Conservation (phyloP, 345 rosid genomes). For the Limnanthes douglasii region DNA sequence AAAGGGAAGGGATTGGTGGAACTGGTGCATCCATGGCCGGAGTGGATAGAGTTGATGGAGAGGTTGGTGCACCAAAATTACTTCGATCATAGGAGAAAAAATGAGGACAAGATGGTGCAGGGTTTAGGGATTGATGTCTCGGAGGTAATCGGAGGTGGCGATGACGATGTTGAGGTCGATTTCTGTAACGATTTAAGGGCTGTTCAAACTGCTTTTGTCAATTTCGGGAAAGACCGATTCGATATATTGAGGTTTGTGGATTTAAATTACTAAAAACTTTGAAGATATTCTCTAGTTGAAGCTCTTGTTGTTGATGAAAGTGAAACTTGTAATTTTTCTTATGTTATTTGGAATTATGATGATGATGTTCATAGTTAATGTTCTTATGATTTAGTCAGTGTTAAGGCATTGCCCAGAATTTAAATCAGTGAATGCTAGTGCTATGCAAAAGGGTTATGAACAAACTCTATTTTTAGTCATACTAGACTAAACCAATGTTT, state of each 20-base stretch:
- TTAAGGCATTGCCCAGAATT: too few relatives aligned
- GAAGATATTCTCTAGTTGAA: too few relatives aligned
- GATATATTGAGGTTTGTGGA: constrained; percentile 74
- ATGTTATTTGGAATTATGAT: too few relatives aligned
- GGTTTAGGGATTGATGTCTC: constrained; percentile 37
- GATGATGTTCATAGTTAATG: too few relatives aligned
- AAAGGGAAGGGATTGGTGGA: constrained; percentile 26
- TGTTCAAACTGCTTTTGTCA: constrained; percentile 69
- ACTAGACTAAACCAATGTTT: too few relatives aligned
- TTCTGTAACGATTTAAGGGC: constrained; percentile 48
- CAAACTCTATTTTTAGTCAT: too few relatives aligned
- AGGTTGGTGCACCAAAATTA: constrained; percentile 75
- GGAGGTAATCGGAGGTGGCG: constrained; percentile 10
- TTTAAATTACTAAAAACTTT: too few relatives aligned
- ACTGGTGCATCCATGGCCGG: constrained; percentile 95
- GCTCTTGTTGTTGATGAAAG: too few relatives aligned
- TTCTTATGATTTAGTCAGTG: too few relatives aligned
- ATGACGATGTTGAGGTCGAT: constrained; percentile 31
- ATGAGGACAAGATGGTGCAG: constrained; percentile 46
- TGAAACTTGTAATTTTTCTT: too few relatives aligned
- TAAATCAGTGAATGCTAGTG: too few relatives aligned
- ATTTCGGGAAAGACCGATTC: constrained; percentile 93
- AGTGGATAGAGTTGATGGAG: constrained; percentile 95
- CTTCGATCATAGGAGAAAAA: constrained; percentile 70
- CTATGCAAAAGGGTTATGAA: too few relatives aligned